Conservation (phyloP, 2,329 filamentous ascomycete genomes). For the Fusarium poae region DNA sequence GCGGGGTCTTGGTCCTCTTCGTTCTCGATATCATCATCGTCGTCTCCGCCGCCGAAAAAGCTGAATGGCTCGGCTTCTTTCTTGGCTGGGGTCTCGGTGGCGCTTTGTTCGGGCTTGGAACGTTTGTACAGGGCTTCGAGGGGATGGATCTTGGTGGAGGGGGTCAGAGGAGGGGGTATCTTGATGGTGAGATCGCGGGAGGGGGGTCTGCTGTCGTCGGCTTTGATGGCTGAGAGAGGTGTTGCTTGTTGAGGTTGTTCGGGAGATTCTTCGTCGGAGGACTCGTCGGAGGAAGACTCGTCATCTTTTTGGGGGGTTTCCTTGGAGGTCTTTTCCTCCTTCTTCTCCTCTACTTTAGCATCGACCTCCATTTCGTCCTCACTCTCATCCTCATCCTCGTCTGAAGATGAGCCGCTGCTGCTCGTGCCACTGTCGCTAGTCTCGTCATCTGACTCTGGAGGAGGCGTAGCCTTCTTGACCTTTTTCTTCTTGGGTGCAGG, state of each 20-base stretch:
- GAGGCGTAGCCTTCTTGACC: conserved; percentile 36
- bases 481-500: conserved; percentile 47
- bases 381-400: conserved; percentile 52
- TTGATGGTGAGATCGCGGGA: conserved; percentile 68
- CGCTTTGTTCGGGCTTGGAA: conserved; percentile 60
- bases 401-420: conserved; percentile 52
- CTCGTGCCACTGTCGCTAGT: conserved; percentile 53
- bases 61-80: conserved; percentile 74
- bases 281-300: conserved; percentile 22
- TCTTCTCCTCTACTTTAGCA: conserved; percentile 7
- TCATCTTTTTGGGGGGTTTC: conserved; percentile 32
- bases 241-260: conserved; percentile 37
- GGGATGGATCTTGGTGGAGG: conserved; percentile 76
- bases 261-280: conserved; percentile 19
- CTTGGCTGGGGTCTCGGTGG: conserved; percentile 52
- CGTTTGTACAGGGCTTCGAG: conserved; percentile 94
- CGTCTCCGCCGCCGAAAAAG: conserved; percentile 75
- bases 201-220: conserved; percentile 60
- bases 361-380: conserved; percentile 40
- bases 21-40: conserved; percentile 61
- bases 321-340: conserved; percentile 17
- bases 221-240: conserved; percentile 46
- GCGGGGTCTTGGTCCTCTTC: conserved; percentile 62
- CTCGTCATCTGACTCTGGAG: conserved; percentile 49
- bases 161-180: conserved; percentile 63